Percentiles rank a stretch among this genome's conserved stretches.
These are phyloP conservation scores for Nicotiana knightiana DNA, from an alignment of 257 asterid genomes.

Conservation along the genomic window DNA sequence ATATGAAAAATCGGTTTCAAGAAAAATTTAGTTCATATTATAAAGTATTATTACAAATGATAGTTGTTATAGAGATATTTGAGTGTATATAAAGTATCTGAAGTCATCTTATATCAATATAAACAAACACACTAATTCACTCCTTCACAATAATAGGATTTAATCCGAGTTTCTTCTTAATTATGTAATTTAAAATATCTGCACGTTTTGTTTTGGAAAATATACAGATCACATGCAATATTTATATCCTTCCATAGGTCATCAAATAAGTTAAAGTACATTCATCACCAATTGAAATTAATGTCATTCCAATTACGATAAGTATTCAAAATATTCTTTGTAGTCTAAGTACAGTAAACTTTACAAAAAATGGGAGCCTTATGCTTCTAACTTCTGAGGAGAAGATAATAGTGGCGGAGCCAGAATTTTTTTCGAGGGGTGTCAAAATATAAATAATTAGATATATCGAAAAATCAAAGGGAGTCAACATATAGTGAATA, in stretches of 20 bases:
- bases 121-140: background rate
- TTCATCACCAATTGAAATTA: background rate
- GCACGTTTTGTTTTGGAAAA: background rate
- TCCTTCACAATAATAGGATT: background rate
- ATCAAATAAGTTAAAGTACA: background rate
- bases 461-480: too few species aligned
- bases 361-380: background rate
- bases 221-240: background rate
- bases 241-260: background rate
- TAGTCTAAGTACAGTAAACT: background rate
- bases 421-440: too few species aligned
- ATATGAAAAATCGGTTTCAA: too few species aligned
- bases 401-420: background rate
- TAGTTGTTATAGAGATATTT: too few species aligned
- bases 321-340: background rate
- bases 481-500: too few species aligned
- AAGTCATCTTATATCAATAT: background rate
- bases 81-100: too few species aligned
- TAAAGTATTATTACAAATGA: too few species aligned
- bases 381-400: background rate
- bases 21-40: too few species aligned
- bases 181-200: background rate
- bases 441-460: too few species aligned
- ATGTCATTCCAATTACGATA: background rate
- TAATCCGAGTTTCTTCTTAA: background rate